These are phyloP conservation scores for Begonia masoniana DNA, from an alignment of 306 rosid species.

Conservation along the genomic window DNA sequence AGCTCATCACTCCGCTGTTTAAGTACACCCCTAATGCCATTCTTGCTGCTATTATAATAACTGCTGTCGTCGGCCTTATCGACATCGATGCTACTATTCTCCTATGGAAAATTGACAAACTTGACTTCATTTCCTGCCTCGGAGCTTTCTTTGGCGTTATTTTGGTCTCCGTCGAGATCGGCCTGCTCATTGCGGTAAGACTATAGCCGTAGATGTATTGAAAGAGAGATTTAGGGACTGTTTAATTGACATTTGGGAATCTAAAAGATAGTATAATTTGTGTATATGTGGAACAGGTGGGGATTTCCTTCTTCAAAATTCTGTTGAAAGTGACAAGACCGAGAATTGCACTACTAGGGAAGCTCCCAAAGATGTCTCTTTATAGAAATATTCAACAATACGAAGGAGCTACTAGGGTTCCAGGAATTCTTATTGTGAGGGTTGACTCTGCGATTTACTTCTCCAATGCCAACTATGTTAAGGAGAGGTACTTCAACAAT, in stretches of 20 bases:
- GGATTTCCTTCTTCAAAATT: slow-evolving; percentile 59
- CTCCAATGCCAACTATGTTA: slow-evolving; percentile 69
- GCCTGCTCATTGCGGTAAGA: slow-evolving; percentile 62
- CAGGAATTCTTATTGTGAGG: slow-evolving; percentile 50
- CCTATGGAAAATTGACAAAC: slow-evolving; percentile 71
- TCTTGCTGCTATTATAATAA: slow-evolving; percentile 63
- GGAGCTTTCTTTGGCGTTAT: slow-evolving; percentile 91
- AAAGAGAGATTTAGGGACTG: too few relatives aligned
- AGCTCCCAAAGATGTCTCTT: slow-evolving; percentile 37
- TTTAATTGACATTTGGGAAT: too few relatives aligned
- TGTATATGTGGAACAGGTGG: slow-evolving; percentile 24
- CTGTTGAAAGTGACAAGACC: slow-evolving; percentile 80
- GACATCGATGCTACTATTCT: slow-evolving; percentile 37
- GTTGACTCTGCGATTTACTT: slow-evolving; percentile 88
- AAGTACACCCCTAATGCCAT: slow-evolving; percentile 87
- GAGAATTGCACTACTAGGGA: slow-evolving; percentile 59
- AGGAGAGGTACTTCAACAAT: slow-evolving; percentile 44
- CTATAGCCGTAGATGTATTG: too few relatives aligned
- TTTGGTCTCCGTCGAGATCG: slow-evolving; percentile 63
- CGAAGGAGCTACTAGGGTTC: slow-evolving; percentile 40
- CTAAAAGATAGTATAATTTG: too few relatives aligned
- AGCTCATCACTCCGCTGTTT: slow-evolving; percentile 57
- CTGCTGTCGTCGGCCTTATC: slow-evolving; percentile 40
- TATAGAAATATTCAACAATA: slow-evolving; percentile 65
- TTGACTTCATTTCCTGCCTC: slow-evolving; percentile 73